A percentile compares a stretch with the other conserved stretches of the same genome.
phyloP scores from a whole-genome alignment of 2,329 filamentous ascomycete genomes.

The Bipolaris victoriae region DNA sequence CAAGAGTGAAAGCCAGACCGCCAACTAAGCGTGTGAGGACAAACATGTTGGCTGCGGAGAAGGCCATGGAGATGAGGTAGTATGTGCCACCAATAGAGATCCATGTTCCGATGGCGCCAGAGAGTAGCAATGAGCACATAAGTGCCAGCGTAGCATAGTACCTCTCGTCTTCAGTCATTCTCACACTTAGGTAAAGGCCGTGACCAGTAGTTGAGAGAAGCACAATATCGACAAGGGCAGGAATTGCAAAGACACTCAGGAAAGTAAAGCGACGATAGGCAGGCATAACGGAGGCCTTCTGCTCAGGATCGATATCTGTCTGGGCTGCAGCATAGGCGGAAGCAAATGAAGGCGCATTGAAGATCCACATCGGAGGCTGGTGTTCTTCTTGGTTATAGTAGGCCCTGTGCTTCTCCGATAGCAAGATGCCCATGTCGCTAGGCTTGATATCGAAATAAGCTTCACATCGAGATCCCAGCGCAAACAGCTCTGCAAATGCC shows the following conservation, averaged over 20 bases:
- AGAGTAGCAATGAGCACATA: conserved; percentile 64
- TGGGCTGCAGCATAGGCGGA: conserved; percentile 60
- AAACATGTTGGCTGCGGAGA: conserved; percentile 62
- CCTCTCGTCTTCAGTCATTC: conserved; percentile 59
- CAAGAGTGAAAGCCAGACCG: conserved; percentile 59
- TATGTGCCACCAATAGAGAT: conserved; percentile 68
- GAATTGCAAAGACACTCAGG: conserved; percentile 67
- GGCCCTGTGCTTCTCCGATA: conserved; percentile 49
- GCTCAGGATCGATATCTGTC: conserved; percentile 59
- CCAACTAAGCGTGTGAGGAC: conserved; percentile 60
- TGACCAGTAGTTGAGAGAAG: conserved; percentile 65
- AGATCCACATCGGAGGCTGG: conserved; percentile 58
- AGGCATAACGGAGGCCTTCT: conserved; percentile 53
- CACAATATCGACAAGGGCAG: conserved; percentile 66
- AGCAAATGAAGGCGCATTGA: conserved; percentile 57
- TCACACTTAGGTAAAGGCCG: conserved; percentile 65
- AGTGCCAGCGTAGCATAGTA: conserved; percentile 63
- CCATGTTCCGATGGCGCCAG: conserved; percentile 67
- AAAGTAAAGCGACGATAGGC: conserved; percentile 61
- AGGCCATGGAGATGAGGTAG: conserved; percentile 64
- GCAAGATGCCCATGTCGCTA: conserved; percentile 44
- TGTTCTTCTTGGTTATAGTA: conserved; percentile 52
- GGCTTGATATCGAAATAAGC: conserved; percentile 64
- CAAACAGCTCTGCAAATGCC: conserved; percentile 68
- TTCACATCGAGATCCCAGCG: conserved; percentile 67